phyloP scores from a whole-genome alignment of 2,329 filamentous ascomycete species.

The Fusarium palustre region DNA sequence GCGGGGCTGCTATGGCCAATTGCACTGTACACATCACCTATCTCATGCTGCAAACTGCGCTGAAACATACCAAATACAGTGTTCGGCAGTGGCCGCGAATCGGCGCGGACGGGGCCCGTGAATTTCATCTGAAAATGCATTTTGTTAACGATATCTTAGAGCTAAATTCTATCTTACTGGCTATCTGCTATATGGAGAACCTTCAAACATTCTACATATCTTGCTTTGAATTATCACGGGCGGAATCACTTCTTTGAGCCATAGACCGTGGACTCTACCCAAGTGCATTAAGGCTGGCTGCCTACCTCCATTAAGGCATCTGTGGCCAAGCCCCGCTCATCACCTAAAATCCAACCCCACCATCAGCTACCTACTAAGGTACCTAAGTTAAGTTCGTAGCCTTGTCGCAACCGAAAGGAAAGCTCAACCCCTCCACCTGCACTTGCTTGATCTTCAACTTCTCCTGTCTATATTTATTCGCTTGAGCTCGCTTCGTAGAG shows the following conservation, averaged over 20 bases:
- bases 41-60: background rate
- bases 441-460: slow-evolving; percentile 14
- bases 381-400: slow-evolving; percentile 38
- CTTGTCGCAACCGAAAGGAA: slow-evolving; percentile 43
- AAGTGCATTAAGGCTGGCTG: background rate
- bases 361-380: slow-evolving; percentile 39
- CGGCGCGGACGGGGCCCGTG: no score
- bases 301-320: slow-evolving; percentile 17
- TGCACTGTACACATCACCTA: slow-evolving; percentile 15
- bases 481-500: slow-evolving; percentile 19
- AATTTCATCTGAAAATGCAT: background rate
- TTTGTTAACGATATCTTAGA: background rate
- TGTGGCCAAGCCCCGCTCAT: slow-evolving; percentile 27
- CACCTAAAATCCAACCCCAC: slow-evolving; percentile 37
- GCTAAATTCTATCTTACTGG: background rate
- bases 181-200: background rate
- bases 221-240: slow-evolving; percentile 11
- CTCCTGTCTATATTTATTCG: slow-evolving; percentile 13
- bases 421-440: slow-evolving; percentile 47
- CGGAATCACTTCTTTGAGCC: slow-evolving; percentile 15
- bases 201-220: background rate
- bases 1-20: background rate
- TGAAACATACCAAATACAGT: slow-evolving; percentile 1
- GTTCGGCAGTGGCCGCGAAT: background rate
- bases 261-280: background rate